These are phyloP conservation scores for Zygotorulaspora sp. DNA, from an alignment of 805 yeast species.

Conservation along the genomic window DNA sequence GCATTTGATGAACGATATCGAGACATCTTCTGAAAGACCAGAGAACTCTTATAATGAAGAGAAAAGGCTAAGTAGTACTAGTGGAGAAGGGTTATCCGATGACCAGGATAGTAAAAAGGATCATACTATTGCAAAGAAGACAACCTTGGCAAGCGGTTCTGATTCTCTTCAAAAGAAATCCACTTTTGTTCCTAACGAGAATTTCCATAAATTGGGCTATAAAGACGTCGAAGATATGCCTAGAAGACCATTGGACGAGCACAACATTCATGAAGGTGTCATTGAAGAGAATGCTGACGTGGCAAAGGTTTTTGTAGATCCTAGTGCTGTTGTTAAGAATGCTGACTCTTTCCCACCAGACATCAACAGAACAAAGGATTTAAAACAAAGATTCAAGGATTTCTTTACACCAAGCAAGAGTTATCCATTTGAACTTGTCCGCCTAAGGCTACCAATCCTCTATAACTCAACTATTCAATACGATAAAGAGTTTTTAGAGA, in stretches of 20 bases:
- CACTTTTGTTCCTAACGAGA: constrained; percentile 31
- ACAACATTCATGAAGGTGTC: constrained; percentile 15
- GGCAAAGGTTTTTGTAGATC: constrained; percentile 26
- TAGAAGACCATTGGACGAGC: constrained; percentile 5
- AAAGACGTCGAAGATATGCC: constrained; percentile 21
- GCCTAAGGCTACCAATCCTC: constrained; percentile 37
- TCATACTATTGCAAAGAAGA: constrained; percentile 17
- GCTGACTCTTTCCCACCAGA: constrained; percentile 29
- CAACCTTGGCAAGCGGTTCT: constrained; percentile 22
- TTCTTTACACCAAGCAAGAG: constrained; percentile 46
- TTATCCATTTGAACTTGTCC: constrained; percentile 44
- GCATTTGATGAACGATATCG: constrained; percentile 24
- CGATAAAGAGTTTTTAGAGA: constrained; percentile 29
- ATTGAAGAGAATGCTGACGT: constrained; percentile 23
- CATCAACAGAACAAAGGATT: constrained; percentile 15
- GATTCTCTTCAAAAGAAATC: constrained; percentile 29
- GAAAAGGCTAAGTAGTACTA: constrained; percentile 6
- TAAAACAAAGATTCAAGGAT: constrained; percentile 25
- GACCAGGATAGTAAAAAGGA: constrained; percentile 5
- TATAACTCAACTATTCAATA: constrained; percentile 36
- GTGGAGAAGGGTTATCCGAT: not conserved
- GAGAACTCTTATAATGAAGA: constrained; percentile 7
- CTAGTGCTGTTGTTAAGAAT: constrained; percentile 18
- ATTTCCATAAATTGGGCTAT: constrained; percentile 25
- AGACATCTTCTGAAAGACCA: constrained; percentile 9